Evolutionary conservation across 495 filamentous ascomycete genomes (phyloP), one percentile per base, ranked within the genome.

Genomic region (Recurvomyces mirabilis): DNA sequence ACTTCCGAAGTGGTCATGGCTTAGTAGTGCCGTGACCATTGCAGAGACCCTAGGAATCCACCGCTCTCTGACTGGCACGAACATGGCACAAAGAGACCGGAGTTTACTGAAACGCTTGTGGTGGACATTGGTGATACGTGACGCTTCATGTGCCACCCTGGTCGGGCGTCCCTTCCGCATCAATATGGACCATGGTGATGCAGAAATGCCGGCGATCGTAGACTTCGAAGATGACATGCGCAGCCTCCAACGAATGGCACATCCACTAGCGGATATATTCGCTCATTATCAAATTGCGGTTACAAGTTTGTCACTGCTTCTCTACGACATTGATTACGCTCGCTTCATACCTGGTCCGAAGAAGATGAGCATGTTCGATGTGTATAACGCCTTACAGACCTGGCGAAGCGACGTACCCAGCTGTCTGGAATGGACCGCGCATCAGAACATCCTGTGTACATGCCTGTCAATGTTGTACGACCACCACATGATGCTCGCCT

Each of bases 101-200:
- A 33, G 35, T 22, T 26, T 47, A 15, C 35, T 47, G 14, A 22
- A 29, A 20, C 34, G 44, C 22, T 25, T 47, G 2, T 47, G 44
- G 44, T 47, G 44, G 44, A 40, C 35, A 15, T 25, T 47, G 3
- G 20, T 29, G 22, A 25, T 47, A 4, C 44, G 44, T n/a, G 44
- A 47, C 22, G 44, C 44, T 18, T 47, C 15, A 7, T 47, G 17
- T 13, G 10, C 44, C 5, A 40, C 44, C 9, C 17, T 47, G 4
- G 17, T 47, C 22, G 44, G 44, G 3, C 44, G 44, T 7, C 34
- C 44, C 9, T 47, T 47, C 31, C 39, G 44, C 6, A 47, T 47
- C 34, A 47, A 47, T 20, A 47, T 40, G 35, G 32, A 22, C 13
- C 18, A 25, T 22, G 19, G 44, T 4, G 44, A 47, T 20, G 26